phyloP scores from a whole-genome alignment of 345 rosid species.

The Rhizophora mangle region DNA sequence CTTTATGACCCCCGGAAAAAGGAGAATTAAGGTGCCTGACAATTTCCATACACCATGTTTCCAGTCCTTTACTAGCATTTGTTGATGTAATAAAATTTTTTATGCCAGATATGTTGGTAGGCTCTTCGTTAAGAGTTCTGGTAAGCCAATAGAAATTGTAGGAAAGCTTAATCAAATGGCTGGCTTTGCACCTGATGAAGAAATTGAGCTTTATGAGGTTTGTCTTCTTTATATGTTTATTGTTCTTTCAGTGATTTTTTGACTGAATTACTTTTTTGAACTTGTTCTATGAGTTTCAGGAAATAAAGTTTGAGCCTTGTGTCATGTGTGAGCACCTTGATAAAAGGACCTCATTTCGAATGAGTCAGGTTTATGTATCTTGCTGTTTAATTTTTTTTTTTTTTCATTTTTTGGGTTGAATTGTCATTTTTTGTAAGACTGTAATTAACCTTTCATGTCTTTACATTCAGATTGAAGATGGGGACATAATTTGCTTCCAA shows the following conservation, averaged over 20 bases:
- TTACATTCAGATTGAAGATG: constrained; percentile 77
- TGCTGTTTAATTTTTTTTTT: neutral
- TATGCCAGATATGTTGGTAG: constrained; percentile 74
- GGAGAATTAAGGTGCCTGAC: constrained; percentile 65
- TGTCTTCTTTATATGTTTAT: constrained; percentile 6
- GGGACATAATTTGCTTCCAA: constrained; percentile 96
- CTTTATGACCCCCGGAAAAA: constrained; percentile 77
- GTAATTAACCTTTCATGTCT: neutral
- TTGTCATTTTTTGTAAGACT: neutral
- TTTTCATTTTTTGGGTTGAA: neutral
- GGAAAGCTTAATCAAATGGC: constrained; percentile 81
- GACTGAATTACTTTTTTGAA: neutral
- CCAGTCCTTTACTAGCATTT: neutral
- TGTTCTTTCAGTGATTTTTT: neutral
- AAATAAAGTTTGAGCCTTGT: constrained; percentile 86
- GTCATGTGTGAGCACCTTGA: constrained; percentile 95
- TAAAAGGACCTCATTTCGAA: constrained; percentile 60
- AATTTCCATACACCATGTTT: neutral
- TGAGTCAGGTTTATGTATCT: constrained; percentile 55
- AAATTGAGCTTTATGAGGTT: constrained; percentile 91
- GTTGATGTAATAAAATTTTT: constrained; percentile 24
- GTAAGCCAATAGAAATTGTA: constrained; percentile 75
- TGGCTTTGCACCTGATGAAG: constrained; percentile 81
- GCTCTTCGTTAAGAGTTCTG: constrained; percentile 70
- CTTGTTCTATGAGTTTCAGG: constrained; percentile 43